Base-by-base conservation (phyloP, 2,329 filamentous ascomycete species). In the Leptodontidium sp. region DNA sequence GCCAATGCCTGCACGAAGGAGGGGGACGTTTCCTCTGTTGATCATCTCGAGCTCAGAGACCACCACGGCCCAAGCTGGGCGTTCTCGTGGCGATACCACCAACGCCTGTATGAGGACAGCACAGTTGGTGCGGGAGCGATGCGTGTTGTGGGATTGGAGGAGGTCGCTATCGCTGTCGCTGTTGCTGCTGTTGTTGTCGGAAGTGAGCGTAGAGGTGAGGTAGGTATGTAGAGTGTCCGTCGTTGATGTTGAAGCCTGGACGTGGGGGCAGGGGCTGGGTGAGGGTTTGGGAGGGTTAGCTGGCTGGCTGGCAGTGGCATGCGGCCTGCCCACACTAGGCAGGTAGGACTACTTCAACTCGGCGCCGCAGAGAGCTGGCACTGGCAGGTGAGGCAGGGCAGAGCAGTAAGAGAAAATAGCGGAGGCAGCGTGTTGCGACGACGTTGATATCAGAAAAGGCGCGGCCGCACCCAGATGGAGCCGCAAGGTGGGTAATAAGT, bases 1-100 rank as follows among this genome's bases (percentile, higher is more conserved):
- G 73, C 77, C 77, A 73, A 78, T 79, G 70, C 77, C 77, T 77
- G 75, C 75, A 76, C 77, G 76, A 74, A 76, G 75, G 73, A 76
- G 73, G 68, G 71, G 70, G 73, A 72, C 68, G 69, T 69, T 67
- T 73, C 70, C 74, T 74, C 71, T 75, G 67, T 71, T 76, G 72
- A 72, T 75, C 76, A 78, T 78, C 72, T 77, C 77, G 68, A 74
- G 74, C 76, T 74, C 69, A 55, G 66, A 68, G 64, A 68, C 70
- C 67, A 66, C 68, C 65, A 64, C 66, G 70, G 75, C 72, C 73
- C 73, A 69, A 47, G 38, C 50, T 68, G 71, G 70, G 73, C 71
- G 71, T 70, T 59, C 66, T 69, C 59, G 45, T 61, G 57, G 11
- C n/a, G n/a, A 68, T 67, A 38, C 29, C 62, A 35, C 68, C 58